A percentile compares a stretch with the other conserved stretches of the same genome.
Conservation (phyloP, 179 eudicot species). For the Beta lomatogona region DNA sequence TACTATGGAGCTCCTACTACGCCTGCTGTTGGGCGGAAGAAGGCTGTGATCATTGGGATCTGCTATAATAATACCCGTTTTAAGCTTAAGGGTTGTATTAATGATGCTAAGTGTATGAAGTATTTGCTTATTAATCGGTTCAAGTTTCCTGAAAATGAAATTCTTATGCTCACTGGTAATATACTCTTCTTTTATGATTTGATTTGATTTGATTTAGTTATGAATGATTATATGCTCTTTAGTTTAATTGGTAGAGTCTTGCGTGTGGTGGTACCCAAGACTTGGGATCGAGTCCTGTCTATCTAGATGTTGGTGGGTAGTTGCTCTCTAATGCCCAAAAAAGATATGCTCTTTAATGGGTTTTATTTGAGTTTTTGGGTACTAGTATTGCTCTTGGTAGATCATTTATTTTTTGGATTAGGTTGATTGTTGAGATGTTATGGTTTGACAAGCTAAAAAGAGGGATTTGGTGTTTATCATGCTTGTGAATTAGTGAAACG, state of each 20-base stretch:
- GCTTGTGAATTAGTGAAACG: background rate
- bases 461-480: background rate
- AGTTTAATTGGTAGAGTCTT: background rate
- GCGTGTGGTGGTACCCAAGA: background rate
- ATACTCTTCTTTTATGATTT: conserved; percentile 6
- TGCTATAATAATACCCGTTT: conserved; percentile 56
- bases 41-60: conserved; percentile 85
- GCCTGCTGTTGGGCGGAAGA: conserved; percentile 57
- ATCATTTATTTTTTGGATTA: background rate
- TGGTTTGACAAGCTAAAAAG: background rate
- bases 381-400: background rate
- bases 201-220: background rate
- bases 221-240: background rate
- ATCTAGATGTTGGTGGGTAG: too few relatives aligned
- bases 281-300: too few relatives aligned
- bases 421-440: background rate
- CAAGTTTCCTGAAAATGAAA: conserved; percentile 63
- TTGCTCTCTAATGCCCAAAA: background rate
- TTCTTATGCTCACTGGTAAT: conserved; percentile 87
- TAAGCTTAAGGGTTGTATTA: conserved; percentile 88
- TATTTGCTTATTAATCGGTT: conserved; percentile 60
- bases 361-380: background rate
- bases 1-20: conserved; percentile 36
- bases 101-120: conserved; percentile 93
- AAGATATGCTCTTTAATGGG: background rate